phyloP scores from a whole-genome alignment of 1,284 basidiomycete species.

The Trametes hirsuta region DNA sequence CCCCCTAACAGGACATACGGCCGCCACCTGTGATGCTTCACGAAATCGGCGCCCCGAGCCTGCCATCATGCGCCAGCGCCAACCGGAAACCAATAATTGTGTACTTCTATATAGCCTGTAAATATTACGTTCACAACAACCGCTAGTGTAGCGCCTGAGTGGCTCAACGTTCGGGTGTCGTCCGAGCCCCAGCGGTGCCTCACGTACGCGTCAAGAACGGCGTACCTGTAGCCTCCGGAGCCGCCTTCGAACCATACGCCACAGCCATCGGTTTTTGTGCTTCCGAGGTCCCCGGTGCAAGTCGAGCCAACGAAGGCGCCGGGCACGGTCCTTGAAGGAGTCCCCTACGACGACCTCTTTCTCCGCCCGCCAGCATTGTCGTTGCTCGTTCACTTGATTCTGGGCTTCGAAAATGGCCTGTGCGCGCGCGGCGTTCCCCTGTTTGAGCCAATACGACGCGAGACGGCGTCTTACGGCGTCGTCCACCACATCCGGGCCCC shows the following conservation, averaged over 20 bases:
- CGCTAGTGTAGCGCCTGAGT: not conserved
- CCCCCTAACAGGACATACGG: no score
- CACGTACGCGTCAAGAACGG: conserved; percentile 6
- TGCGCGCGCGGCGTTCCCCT: conserved; percentile 58
- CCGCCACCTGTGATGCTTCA: no score
- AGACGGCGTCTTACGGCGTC: conserved; percentile 60
- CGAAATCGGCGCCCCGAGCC: no score
- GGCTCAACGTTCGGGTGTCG: conserved; percentile 1
- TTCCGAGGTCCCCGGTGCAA: conserved; percentile 10
- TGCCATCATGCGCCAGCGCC: not conserved
- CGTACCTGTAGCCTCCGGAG: conserved; percentile 20
- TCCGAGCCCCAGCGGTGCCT: not conserved
- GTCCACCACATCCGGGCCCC: conserved; percentile 59
- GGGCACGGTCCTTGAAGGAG: conserved; percentile 8
- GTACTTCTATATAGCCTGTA: conserved; percentile 17
- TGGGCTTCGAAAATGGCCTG: conserved; percentile 23
- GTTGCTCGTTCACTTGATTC: conserved; percentile 28
- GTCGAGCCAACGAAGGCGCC: conserved; percentile 18
- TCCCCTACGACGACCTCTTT: conserved; percentile 31
- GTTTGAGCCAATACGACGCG: conserved; percentile 58
- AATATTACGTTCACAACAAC: conserved; percentile 18
- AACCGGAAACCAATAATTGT: conserved; percentile 1
- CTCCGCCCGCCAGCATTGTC: conserved; percentile 31
- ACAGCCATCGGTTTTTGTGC: conserved; percentile 24
- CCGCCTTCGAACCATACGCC: conserved; percentile 26